Conservation (phyloP, 1,284 basidiomycete species). For the Cutaneotrichosporon cutaneum region DNA sequence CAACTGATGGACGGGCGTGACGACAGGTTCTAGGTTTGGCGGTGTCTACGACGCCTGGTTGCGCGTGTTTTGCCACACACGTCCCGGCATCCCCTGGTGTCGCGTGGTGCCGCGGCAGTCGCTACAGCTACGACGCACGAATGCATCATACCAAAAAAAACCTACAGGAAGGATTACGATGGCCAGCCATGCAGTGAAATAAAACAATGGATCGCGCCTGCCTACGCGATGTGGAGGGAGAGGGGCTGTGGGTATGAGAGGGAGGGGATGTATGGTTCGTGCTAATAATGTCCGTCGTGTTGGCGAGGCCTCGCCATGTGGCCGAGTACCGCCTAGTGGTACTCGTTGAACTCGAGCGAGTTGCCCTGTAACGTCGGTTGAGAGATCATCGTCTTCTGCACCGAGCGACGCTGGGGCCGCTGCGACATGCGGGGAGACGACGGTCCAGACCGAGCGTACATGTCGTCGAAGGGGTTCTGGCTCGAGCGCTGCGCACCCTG, state of each 20-base stretch:
- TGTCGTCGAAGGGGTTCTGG: constrained; percentile 53
- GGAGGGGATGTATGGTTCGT: not conserved
- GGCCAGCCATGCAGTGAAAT: constrained; percentile 27
- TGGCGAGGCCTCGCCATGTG: constrained; percentile 5
- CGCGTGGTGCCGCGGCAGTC: not conserved
- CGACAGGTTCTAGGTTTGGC: not conserved
- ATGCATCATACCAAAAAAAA: constrained; percentile 23
- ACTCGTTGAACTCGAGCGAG: constrained; percentile 52
- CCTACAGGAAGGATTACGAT: constrained; percentile 23
- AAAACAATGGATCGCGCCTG: constrained; percentile 22
- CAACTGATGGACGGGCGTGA: not conserved
- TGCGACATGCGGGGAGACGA: constrained; percentile 18
- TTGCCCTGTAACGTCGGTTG: constrained; percentile 51
- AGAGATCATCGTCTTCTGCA: constrained; percentile 52
- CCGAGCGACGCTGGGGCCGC: constrained; percentile 28
- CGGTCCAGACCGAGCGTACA: constrained; percentile 41
- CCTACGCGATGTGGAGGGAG: constrained; percentile 17
- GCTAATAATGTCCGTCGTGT: constrained; percentile 1
- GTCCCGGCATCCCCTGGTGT: not conserved
- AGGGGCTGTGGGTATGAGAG: constrained; percentile 1
- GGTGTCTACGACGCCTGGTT: not conserved
- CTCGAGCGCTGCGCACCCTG: constrained; percentile 5
- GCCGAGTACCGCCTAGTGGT: constrained; percentile 21
- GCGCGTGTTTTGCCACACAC: not conserved
- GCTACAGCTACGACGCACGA: constrained; percentile 13